Evolutionary conservation across 164 flowering plant species (phyloP).

Genomic region (Sextonia rubra): DNA sequence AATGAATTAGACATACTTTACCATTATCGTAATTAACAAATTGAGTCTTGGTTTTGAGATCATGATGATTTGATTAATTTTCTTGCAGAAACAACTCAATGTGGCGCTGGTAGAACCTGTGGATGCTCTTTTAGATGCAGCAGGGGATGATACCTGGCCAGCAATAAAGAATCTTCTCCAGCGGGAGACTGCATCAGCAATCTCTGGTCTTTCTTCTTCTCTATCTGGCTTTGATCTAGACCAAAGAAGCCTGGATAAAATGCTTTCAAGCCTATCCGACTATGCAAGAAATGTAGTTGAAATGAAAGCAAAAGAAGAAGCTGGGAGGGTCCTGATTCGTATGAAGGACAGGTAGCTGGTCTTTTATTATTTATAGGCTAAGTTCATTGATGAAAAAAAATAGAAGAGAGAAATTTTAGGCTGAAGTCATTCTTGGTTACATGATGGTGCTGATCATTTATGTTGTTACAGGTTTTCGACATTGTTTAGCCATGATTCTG

Average conservation of each 20-base stretch:
- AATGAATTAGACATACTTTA: neutral
- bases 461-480: slow-evolving; percentile 66
- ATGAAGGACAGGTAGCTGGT: slow-evolving; percentile 87
- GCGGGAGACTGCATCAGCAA: slow-evolving; percentile 71
- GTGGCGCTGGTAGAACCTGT: slow-evolving; percentile 81
- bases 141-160: slow-evolving; percentile 85
- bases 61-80: neutral
- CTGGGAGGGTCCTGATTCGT: slow-evolving; percentile 79
- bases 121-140: slow-evolving; percentile 87
- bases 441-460: neutral
- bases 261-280: slow-evolving; percentile 50
- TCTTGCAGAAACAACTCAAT: slow-evolving; percentile 58
- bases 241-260: slow-evolving; percentile 46
- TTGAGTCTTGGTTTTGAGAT: neutral
- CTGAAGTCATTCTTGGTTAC: neutral
- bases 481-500: slow-evolving; percentile 84
- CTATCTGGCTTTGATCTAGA: slow-evolving; percentile 88
- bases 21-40: neutral
- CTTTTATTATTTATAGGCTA: neutral
- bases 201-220: slow-evolving; percentile 60
- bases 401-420: neutral
- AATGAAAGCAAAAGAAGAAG: slow-evolving; percentile 82
- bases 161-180: slow-evolving; percentile 76
- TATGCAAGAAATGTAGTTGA: slow-evolving; percentile 81
- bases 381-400: neutral